A percentile compares a stretch with the other conserved stretches of the same genome.
Evolutionary conservation across 23 red algal genomes (phyloP).

Genomic region (Chondrus crispus): DNA sequence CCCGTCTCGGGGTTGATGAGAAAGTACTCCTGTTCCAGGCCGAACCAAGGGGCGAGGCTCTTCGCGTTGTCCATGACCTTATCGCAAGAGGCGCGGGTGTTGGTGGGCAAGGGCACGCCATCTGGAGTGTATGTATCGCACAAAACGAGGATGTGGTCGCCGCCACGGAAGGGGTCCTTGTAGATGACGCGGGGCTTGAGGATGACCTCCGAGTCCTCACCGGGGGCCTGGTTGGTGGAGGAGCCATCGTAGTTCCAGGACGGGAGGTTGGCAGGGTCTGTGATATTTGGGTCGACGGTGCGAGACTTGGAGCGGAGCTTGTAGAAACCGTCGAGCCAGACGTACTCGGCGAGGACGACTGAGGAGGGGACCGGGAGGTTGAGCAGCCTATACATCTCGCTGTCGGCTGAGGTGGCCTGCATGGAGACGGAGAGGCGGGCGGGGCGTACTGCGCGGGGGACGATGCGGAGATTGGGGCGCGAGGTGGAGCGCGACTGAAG

Average conservation of each 20-base stretch:
- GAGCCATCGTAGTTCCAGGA: conserved; percentile 98
- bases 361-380: background rate
- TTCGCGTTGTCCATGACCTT: conserved; percentile 85
- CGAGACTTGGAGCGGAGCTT: conserved; percentile 62
- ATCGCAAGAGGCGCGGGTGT: conserved; percentile 60
- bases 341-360: conserved; percentile 79
- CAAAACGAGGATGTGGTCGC: conserved; percentile 87
- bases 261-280: conserved; percentile 50
- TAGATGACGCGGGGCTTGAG: conserved; percentile 82
- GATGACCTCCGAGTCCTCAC: conserved; percentile 92
- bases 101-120: conserved; percentile 75
- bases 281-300: conserved; percentile 20
- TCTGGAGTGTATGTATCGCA: conserved; percentile 92
- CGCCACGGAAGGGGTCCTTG: conserved; percentile 91
- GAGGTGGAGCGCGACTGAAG: too few relatives aligned
- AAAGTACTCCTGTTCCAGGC: conserved; percentile 97
- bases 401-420: background rate
- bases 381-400: background rate
- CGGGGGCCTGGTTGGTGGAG: conserved; percentile 87
- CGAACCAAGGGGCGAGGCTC: conserved; percentile 89
- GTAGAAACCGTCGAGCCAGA: conserved; percentile 83
- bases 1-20: conserved; percentile 71
- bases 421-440: background rate
- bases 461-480: background rate
- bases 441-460: background rate